These are phyloP conservation scores for Saraca asoca DNA, from an alignment of 331 rosid genomes.

Conservation along the genomic window DNA sequence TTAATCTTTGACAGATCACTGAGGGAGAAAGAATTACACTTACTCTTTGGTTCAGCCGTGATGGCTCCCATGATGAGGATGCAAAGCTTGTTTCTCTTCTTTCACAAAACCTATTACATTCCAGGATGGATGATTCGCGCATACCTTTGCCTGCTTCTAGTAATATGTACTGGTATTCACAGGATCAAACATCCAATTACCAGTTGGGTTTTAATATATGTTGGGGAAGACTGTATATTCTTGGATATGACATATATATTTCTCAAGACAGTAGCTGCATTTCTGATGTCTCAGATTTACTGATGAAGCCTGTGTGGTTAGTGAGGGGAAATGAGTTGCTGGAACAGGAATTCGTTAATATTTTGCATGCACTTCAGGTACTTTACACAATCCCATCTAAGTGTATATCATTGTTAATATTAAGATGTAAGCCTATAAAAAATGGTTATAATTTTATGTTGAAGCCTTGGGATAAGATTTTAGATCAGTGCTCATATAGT, in stretches of 20 bases:
- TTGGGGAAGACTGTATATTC: slow-evolving; percentile 76
- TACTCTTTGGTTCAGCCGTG: slow-evolving; percentile 90
- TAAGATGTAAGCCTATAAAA: slow-evolving; percentile 2
- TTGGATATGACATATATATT: slow-evolving; percentile 62
- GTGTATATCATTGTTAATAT: slow-evolving; percentile 1
- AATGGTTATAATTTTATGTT: slow-evolving; percentile 3
- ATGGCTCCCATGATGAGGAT: slow-evolving; percentile 84
- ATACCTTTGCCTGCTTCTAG: slow-evolving; percentile 81
- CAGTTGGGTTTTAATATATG: slow-evolving; percentile 74
- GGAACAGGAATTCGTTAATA: slow-evolving; percentile 58
- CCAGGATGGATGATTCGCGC: slow-evolving; percentile 41
- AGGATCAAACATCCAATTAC: slow-evolving; percentile 48
- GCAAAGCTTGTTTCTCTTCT: slow-evolving; percentile 69
- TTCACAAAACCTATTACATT: slow-evolving; percentile 49
- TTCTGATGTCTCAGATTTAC: slow-evolving; percentile 52
- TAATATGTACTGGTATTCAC: slow-evolving; percentile 87
- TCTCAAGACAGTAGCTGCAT: slow-evolving; percentile 39
- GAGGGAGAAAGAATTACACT: slow-evolving; percentile 92
- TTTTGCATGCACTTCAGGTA: slow-evolving; percentile 96
- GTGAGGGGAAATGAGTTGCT: slow-evolving; percentile 61
- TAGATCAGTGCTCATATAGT: neutral
- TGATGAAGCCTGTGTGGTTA: slow-evolving; percentile 50
- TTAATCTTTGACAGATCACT: slow-evolving; percentile 56
- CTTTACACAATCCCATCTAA: slow-evolving; percentile 14
- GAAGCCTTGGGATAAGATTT: neutral